Conservation (phyloP, 148 eudicot species). For the Amaranthus cruentus region DNA sequence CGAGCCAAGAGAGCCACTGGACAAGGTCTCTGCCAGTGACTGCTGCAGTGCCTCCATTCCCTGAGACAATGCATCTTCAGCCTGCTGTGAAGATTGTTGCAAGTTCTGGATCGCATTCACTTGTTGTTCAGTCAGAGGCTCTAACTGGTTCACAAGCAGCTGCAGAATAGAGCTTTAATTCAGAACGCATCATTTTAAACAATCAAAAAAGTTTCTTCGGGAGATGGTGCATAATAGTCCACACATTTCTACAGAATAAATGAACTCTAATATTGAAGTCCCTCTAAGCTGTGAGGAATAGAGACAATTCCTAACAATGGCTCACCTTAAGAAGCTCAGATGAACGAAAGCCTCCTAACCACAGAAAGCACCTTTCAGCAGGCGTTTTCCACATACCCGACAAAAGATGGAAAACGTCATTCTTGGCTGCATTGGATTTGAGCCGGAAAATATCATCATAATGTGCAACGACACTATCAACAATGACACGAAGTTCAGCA, state of each 20-base stretch:
- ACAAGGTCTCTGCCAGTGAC: slow-evolving; percentile 50
- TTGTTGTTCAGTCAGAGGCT: slow-evolving; percentile 54
- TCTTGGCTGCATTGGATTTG: slow-evolving; percentile 49
- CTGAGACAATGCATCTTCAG: slow-evolving; percentile 54
- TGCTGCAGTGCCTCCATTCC: slow-evolving; percentile 58
- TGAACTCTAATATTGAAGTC: neutral
- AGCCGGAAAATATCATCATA: slow-evolving; percentile 49
- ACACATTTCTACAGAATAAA: neutral
- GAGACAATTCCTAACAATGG: neutral
- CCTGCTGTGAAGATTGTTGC: slow-evolving; percentile 51
- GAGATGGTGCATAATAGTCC: neutral
- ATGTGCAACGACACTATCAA: slow-evolving; percentile 44
- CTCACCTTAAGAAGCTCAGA: slow-evolving; percentile 56
- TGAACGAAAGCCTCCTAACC: slow-evolving; percentile 60
- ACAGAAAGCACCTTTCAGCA: slow-evolving; percentile 55
- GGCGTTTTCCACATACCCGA: slow-evolving; percentile 65
- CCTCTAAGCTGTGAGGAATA: neutral
- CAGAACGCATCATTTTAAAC: neutral
- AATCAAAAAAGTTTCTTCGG: neutral
- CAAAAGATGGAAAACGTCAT: slow-evolving; percentile 52
- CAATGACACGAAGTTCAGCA: slow-evolving; percentile 47
- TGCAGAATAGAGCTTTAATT: slow-evolving; percentile 28
- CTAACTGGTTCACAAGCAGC: slow-evolving; percentile 48
- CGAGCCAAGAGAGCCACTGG: slow-evolving; percentile 44
- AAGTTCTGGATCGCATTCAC: slow-evolving; percentile 37